These are phyloP conservation scores for Aspergillus leporis DNA, from an alignment of 495 filamentous ascomycete species.

Conservation along the genomic window DNA sequence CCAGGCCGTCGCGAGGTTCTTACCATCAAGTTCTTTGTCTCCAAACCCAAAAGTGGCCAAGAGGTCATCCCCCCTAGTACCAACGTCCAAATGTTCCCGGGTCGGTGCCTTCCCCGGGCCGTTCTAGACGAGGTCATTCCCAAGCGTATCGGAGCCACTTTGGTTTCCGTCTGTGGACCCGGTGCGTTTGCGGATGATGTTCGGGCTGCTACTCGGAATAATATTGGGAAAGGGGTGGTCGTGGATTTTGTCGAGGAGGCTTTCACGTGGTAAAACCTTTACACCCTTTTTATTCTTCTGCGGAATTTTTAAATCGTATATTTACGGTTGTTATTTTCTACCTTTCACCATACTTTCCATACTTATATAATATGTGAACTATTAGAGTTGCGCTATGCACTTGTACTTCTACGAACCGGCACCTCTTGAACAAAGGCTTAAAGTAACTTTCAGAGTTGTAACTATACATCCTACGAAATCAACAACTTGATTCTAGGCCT, in stretches of 20 bases:
- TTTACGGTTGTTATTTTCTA: no score
- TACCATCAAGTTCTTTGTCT: constrained; percentile 84
- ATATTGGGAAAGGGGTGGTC: constrained; percentile 62
- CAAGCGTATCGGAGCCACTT: constrained; percentile 74
- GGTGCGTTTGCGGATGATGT: constrained; percentile 90
- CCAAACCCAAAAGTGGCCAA: constrained; percentile 72
- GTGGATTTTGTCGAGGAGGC: constrained; percentile 95
- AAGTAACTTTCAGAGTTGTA: no score
- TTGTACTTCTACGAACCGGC: no score
- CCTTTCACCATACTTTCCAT: no score
- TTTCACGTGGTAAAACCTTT: constrained; percentile 71
- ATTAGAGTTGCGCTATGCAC: no score
- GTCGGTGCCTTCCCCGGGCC: constrained; percentile 54
- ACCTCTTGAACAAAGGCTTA: no score
- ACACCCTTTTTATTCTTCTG: neutral
- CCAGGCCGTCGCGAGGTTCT: constrained; percentile 80
- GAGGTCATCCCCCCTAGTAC: constrained; percentile 80
- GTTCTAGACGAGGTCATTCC: constrained; percentile 79
- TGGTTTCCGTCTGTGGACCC: constrained; percentile 86
- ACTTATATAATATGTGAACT: no score
- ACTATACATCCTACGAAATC: no score
- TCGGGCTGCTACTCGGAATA: constrained; percentile 64
- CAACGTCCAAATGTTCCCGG: constrained; percentile 89
- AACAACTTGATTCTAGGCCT: no score
- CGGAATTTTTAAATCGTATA: no score